Percentiles rank a stretch among this genome's conserved stretches.
These are phyloP conservation scores for Suillus plorans DNA, from an alignment of 768 basidiomycete species.

Conservation along the genomic window DNA sequence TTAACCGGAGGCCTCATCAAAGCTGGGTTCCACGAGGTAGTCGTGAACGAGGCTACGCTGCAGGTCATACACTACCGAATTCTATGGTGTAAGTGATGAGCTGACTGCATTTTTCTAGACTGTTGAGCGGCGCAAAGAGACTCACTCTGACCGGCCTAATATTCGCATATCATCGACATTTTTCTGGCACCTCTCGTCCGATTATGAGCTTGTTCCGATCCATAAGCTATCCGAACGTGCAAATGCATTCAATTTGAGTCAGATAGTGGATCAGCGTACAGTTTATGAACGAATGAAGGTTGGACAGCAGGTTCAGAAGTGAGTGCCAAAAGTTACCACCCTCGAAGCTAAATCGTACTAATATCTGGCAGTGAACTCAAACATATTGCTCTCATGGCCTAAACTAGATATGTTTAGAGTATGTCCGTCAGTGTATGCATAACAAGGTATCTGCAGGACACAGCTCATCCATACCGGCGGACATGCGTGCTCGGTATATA, in stretches of 20 bases:
- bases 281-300: slow-evolving; percentile 79
- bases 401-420: slow-evolving; percentile 17
- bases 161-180: slow-evolving; percentile 97
- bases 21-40: slow-evolving; percentile 94
- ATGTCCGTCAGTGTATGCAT: too few relatives aligned
- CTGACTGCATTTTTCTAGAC: slow-evolving; percentile 39
- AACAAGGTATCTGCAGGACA: too few relatives aligned
- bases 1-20: slow-evolving; percentile 81
- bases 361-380: slow-evolving; percentile 61
- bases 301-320: slow-evolving; percentile 87
- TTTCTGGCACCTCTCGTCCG: slow-evolving; percentile 92
- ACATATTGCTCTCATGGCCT: slow-evolving; percentile 80
- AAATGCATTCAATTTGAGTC: slow-evolving; percentile 38
- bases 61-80: slow-evolving; percentile 42
- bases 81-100: not conserved
- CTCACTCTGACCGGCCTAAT: slow-evolving; percentile 73
- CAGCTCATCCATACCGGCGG: not conserved
- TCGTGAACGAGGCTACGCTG: slow-evolving; percentile 80
- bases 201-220: slow-evolving; percentile 73
- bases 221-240: slow-evolving; percentile 51
- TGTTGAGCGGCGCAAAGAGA: slow-evolving; percentile 56
- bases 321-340: slow-evolving; percentile 22
- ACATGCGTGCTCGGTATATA: not conserved
- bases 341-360: slow-evolving; percentile 10
- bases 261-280: slow-evolving; percentile 27